Base-by-base conservation (phyloP, 1,284 basidiomycete genomes). In the Thelephora terrestris region DNA sequence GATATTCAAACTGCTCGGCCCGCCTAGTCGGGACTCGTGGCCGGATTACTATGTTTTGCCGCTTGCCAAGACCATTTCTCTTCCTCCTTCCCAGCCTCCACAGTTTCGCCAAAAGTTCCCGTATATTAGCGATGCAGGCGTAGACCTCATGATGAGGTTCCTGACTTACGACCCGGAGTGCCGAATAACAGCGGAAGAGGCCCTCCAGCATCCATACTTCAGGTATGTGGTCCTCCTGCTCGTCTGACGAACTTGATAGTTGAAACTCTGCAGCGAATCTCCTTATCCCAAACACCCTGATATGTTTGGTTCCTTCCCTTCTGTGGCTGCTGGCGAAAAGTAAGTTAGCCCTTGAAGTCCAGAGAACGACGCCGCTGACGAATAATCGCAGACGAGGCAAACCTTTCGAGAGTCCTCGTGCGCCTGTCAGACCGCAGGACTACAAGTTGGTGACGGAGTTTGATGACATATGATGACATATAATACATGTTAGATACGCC, bases 231-330 rank as follows among this genome's bases (percentile, higher is more conserved):
- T 16, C 25, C 23, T 34, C 32, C 18, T 42, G 25, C 29, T 17
- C 36, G 38, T 42, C 20, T 34, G 12, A 27, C 36, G 29, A 43
- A 25, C 45, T 46, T 12, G 20, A 45, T 48, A 34, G 16, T 18
- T 46, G 34, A 5, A 37, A 10, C 32, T 44, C 35, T 45, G 4
- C 58, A 94, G 91, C 4, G 96, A 99, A 67, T 84, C 89, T 1
- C 96, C 96, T 0, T 66, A 88, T 36, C 95, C 96, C 1, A 98
- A 99, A 59, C 95, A 99, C 64, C 91, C 93, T n/a, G 93, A 97
- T 60, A 71, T 95, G 47, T 99, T 99, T 65, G 82, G 90, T 2
- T 95, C 91, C 2, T 99, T 99, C 66, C 96, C 96, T 16, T 94
- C 90, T 37, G 79, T 87, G 18, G 96, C 96, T n/a, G 92, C 92